Evolutionary conservation across 129 eudicot species (phyloP).

Genomic region (Helichrysum umbraculigerum): DNA sequence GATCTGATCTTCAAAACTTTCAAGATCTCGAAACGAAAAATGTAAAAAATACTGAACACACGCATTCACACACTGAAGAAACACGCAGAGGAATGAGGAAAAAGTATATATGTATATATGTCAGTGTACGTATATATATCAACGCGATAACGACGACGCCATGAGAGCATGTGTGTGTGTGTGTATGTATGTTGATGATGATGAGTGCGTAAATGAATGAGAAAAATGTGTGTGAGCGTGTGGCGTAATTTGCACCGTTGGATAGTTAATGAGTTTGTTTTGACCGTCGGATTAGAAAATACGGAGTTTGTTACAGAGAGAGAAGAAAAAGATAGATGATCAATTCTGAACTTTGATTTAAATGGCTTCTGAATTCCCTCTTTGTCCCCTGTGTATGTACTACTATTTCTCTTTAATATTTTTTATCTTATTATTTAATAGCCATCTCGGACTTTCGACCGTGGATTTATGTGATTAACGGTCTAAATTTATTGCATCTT

Average conservation of each 20-base stretch:
- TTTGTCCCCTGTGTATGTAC: slow-evolving; percentile 43
- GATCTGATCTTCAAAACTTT: slow-evolving; percentile 44
- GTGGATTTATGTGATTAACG: no score
- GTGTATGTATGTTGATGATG: background rate
- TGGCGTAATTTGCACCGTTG: slow-evolving; percentile 32
- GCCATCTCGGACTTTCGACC: no score
- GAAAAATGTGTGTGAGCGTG: slow-evolving; percentile 10
- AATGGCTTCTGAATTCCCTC: slow-evolving; percentile 46
- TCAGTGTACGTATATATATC: background rate
- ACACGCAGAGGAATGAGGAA: background rate
- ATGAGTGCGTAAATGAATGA: background rate
- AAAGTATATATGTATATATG: background rate
- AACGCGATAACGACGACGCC: slow-evolving; percentile 21
- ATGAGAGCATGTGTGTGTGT: slow-evolving; percentile 27
- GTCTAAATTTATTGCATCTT: no score
- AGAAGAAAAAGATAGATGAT: background rate
- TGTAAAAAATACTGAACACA: background rate
- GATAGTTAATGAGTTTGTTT: slow-evolving; percentile 16
- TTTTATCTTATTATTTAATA: background rate
- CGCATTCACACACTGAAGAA: background rate
- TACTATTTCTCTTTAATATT: background rate
- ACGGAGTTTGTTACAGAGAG: slow-evolving; percentile 32
- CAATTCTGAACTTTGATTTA: slow-evolving; percentile 27
- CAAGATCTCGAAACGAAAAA: slow-evolving; percentile 35
- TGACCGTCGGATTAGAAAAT: slow-evolving; percentile 40